phyloP scores from a whole-genome alignment of 306 rosid genomes.

The Vicia sativa region DNA sequence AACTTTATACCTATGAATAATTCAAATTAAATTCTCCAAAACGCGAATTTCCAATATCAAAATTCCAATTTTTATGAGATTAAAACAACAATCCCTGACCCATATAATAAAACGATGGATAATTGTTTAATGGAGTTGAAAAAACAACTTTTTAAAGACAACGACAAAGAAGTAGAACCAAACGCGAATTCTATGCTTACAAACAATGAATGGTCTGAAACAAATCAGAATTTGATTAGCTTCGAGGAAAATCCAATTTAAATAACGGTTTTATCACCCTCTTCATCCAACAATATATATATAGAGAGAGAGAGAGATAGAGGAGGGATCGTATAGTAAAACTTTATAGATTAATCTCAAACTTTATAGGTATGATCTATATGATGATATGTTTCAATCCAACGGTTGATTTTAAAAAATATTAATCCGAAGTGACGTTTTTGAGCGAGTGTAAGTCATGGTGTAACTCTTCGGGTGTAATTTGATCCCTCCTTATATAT shows the following conservation, averaged over 20 bases:
- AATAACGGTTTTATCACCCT: constrained; percentile 72
- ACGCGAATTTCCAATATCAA: background rate
- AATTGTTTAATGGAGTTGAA: constrained; percentile 71
- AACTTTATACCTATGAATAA: constrained; percentile 28
- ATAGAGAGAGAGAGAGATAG: too few relatives aligned
- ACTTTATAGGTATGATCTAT: too few relatives aligned
- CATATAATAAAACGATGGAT: constrained; percentile 64
- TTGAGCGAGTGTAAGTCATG: too few relatives aligned
- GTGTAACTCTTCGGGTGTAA: too few relatives aligned
- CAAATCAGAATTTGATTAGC: constrained; percentile 69
- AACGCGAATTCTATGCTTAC: constrained; percentile 76
- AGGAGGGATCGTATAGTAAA: too few relatives aligned
- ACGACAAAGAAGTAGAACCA: constrained; percentile 66
- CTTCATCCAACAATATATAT: constrained; percentile 64
- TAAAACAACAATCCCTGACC: constrained; percentile 41
- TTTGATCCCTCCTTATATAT: too few relatives aligned
- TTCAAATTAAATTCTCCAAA: background rate
- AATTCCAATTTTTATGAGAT: constrained; percentile 32
- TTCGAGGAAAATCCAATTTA: constrained; percentile 27
- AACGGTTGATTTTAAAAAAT: too few relatives aligned
- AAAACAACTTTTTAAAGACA: constrained; percentile 79
- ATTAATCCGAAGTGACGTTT: too few relatives aligned
- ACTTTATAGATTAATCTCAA: too few relatives aligned
- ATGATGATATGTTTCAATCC: too few relatives aligned
- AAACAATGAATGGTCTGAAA: constrained; percentile 74